Evolutionary conservation across 2,329 filamentous ascomycete genomes (phyloP).

Genomic region (Neopestalotiopsis clavispora): DNA sequence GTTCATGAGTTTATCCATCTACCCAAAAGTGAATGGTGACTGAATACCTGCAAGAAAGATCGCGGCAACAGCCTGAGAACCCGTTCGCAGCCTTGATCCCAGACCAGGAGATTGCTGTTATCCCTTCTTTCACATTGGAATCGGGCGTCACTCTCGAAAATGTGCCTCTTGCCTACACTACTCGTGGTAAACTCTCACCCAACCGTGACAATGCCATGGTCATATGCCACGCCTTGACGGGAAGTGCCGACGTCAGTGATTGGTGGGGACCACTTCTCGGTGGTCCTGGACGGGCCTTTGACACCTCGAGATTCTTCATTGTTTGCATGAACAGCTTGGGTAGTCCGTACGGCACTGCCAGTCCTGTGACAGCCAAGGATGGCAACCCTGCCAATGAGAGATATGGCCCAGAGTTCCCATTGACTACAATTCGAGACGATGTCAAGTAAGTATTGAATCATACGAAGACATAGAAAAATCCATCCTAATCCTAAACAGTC

Average conservation of each 20-base stretch:
- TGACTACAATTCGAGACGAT: slow-evolving; percentile 95
- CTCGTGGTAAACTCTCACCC: slow-evolving; percentile 63
- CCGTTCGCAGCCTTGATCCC: slow-evolving; percentile 86
- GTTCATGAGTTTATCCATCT: slow-evolving; percentile 24
- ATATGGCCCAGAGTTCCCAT: slow-evolving; percentile 94
- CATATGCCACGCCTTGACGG: slow-evolving; percentile 84
- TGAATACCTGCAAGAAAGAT: slow-evolving; percentile 73
- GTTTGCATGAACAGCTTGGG: slow-evolving; percentile 86
- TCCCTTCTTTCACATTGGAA: slow-evolving; percentile 91
- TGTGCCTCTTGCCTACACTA: slow-evolving; percentile 72
- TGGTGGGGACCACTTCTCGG: slow-evolving; percentile 89
- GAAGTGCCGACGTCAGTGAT: slow-evolving; percentile 82
- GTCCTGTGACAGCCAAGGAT: slow-evolving; percentile 86
- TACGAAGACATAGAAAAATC: slow-evolving; percentile 7
- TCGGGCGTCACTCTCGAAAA: slow-evolving; percentile 85
- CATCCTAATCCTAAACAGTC: slow-evolving; percentile 46
- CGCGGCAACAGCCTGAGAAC: slow-evolving; percentile 80
- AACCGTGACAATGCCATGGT: slow-evolving; percentile 72
- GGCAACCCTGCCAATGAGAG: slow-evolving; percentile 74
- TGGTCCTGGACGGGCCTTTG: slow-evolving; percentile 78
- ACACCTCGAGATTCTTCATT: slow-evolving; percentile 82
- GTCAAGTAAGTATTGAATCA: slow-evolving; percentile 70
- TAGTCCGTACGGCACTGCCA: slow-evolving; percentile 86
- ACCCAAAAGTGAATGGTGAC: slow-evolving; percentile 47
- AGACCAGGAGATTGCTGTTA: slow-evolving; percentile 83